Evolutionary conservation across 1,284 basidiomycete species (phyloP).

Genomic region (Takashimella koratensis): DNA sequence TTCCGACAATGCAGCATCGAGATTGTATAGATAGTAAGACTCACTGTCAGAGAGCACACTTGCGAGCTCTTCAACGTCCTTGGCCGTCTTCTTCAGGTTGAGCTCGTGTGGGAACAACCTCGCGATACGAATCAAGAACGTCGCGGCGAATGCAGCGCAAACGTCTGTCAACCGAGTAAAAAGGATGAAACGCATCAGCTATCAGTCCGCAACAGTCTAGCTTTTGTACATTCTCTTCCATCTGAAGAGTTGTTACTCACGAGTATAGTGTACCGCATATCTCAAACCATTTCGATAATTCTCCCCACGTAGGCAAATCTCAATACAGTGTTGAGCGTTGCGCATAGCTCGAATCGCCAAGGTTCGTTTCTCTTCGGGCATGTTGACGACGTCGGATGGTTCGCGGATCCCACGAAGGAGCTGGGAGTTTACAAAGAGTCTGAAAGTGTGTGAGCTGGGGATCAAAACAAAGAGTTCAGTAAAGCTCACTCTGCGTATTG

Average conservation of each 20-base stretch:
- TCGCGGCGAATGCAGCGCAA: conserved; percentile 86
- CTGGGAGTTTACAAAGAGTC: conserved; percentile 49
- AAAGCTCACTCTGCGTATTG: conserved; percentile 41
- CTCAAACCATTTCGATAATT: conserved; percentile 80
- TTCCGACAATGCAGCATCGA: conserved; percentile 8
- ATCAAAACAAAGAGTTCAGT: not conserved
- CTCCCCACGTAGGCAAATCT: conserved; percentile 46
- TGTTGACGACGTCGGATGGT: conserved; percentile 41
- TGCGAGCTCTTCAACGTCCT: conserved; percentile 72
- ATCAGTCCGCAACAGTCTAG: conserved; percentile 3
- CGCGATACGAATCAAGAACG: conserved; percentile 77
- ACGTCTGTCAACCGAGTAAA: conserved; percentile 62
- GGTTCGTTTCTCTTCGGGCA: conserved; percentile 46
- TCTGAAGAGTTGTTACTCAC: conserved; percentile 50
- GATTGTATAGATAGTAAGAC: conserved; percentile 21
- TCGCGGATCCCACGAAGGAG: conserved; percentile 46
- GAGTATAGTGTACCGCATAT: conserved; percentile 56
- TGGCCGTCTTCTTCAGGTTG: conserved; percentile 67
- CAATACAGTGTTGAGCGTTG: conserved; percentile 47
- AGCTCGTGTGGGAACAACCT: conserved; percentile 83
- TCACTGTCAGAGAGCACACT: conserved; percentile 69
- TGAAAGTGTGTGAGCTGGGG: not conserved
- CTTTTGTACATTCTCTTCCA: no score
- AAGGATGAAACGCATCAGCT: conserved; percentile 56
- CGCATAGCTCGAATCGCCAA: conserved; percentile 48